phyloP scores from a whole-genome alignment of 164 flowering plant genomes.

The Vitis cinerea region DNA sequence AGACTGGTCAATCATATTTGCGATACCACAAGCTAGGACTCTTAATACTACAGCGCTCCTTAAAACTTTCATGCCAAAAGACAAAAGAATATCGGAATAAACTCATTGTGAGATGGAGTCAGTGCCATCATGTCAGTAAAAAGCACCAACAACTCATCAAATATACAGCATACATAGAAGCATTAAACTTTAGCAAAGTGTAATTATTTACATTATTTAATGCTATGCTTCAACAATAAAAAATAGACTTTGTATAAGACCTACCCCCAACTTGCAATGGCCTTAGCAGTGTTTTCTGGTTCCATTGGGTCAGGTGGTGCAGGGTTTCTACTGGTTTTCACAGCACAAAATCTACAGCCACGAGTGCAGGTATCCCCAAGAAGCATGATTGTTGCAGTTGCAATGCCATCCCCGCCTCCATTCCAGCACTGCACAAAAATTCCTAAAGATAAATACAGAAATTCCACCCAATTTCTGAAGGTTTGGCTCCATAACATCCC shows the following conservation, averaged over 20 bases:
- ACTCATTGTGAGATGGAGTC: no score
- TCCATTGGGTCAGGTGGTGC: constrained; percentile 94
- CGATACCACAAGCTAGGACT: no score
- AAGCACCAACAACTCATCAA: no score
- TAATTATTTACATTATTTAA: no score
- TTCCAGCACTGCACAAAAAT: constrained; percentile 74
- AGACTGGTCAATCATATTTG: no score
- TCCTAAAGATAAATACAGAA: background rate
- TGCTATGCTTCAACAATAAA: no score
- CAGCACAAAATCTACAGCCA: constrained; percentile 97
- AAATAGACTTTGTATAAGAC: constrained; percentile 3
- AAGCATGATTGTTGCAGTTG: constrained; percentile 95
- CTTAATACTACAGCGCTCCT: no score
- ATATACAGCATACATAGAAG: no score
- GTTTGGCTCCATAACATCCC: background rate
- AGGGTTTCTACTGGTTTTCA: constrained; percentile 88
- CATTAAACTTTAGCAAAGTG: no score
- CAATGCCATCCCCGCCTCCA: constrained; percentile 93
- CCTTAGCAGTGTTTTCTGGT: constrained; percentile 86
- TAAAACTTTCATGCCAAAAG: no score
- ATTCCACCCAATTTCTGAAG: background rate
- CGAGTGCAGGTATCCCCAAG: constrained; percentile 97
- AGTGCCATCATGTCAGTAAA: no score
- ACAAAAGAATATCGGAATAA: no score
- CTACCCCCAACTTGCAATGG: constrained; percentile 96